Base-by-base conservation (phyloP, 164 flowering plant genomes). In the Vitis labrusca region DNA sequence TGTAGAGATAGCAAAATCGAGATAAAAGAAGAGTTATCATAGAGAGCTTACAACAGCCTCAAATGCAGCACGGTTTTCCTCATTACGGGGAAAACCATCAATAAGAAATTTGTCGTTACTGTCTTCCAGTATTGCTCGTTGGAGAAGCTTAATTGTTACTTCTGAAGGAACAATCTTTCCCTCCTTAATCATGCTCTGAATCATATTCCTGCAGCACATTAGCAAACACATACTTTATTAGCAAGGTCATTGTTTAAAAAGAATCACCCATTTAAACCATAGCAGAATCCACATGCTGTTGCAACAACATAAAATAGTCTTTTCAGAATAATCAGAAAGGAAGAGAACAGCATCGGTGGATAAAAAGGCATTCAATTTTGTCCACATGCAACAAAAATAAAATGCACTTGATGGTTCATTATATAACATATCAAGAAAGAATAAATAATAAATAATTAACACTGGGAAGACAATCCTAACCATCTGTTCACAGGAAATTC, bases 141-240 rank as follows among this genome's bases (percentile, higher is more conserved):
- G 89, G 51, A 94, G 98, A 81, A 94, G 98, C 83, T 85, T 88
- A 63, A 94, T 77, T 71, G 98, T 91, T 52, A 94, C 93, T 81
- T 89, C 97, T n/a, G 99, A 90, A 62, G 99, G 99, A 55, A 91
- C 99, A 77, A 94, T 91, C 76, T 87, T 89, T 51, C 98, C 99
- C 64, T 92, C 98, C 73, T 90, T 84, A 63, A 92, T 94, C 96
- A 92, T 91, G 78, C 83, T 87, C 74, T 85, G 85, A 58, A 94
- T 92, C 98, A 94, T 92, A 68, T 88, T 85, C 63, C 99, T 94
- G 83, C 56, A 66, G 58, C 58, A 15, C 65, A 57, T 29, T 9
- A 44, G 44, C 44, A 37, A 37, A 37, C 44, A 37, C 44, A 37
- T 8, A 3, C 44, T 37, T 37, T 37, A 37, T 3, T 37, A 37